These are phyloP conservation scores for Jatropha curcas DNA, from an alignment of 345 rosid species.

Conservation along the genomic window DNA sequence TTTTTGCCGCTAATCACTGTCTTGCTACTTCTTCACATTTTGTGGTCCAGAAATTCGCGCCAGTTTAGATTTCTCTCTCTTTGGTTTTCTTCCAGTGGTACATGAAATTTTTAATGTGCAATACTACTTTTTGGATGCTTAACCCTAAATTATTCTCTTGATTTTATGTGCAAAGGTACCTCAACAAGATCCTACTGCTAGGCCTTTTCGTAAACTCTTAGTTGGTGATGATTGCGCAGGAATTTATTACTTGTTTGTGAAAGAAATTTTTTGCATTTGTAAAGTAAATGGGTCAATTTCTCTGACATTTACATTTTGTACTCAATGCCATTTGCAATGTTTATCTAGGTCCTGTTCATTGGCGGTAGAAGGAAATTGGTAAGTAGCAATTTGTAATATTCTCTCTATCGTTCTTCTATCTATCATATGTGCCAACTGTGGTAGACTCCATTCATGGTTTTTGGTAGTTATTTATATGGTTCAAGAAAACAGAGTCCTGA, in stretches of 20 bases:
- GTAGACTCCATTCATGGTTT: constrained; percentile 14
- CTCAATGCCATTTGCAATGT: constrained; percentile 54
- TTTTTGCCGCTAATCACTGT: not conserved
- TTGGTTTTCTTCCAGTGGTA: too few species aligned
- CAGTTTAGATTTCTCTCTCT: not conserved
- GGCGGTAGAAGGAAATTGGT: constrained; percentile 61
- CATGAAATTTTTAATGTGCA: too few species aligned
- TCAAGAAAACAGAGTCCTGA: too few species aligned
- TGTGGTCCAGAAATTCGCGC: not conserved
- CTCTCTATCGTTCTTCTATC: too few species aligned
- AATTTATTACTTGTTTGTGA: too few species aligned
- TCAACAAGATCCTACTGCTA: constrained; percentile 21
- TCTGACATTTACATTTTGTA: constrained; percentile 68
- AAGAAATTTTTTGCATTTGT: constrained; percentile 75
- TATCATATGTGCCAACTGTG: too few species aligned
- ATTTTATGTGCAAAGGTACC: constrained; percentile 33
- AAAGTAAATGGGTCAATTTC: constrained; percentile 68
- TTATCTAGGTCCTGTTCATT: constrained; percentile 50
- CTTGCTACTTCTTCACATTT: not conserved
- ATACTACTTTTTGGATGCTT: not conserved
- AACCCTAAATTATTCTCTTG: not conserved
- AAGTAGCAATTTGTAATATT: too few species aligned
- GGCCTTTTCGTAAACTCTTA: constrained; percentile 65
- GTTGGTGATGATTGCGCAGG: constrained; percentile 68
- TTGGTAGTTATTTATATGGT: too few species aligned